phyloP scores from a whole-genome alignment of 768 basidiomycete genomes.

The Pisolithus marmoratus region DNA sequence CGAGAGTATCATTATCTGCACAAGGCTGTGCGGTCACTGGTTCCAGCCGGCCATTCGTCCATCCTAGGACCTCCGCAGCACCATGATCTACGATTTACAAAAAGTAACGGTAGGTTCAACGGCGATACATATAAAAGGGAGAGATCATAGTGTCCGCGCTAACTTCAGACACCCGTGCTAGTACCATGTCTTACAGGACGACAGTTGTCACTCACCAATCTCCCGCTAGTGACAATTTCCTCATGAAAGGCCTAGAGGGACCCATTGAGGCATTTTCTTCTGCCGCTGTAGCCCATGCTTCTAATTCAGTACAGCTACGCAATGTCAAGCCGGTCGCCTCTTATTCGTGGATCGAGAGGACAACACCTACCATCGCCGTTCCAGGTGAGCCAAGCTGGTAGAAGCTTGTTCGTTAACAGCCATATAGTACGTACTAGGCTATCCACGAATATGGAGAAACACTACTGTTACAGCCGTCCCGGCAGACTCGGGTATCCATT shows the following conservation, averaged over 20 bases:
- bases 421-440: slow-evolving; percentile 36
- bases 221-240: slow-evolving; percentile 4
- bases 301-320: slow-evolving; percentile 22
- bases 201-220: too few species aligned
- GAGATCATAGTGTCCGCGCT: too few species aligned
- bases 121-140: too few species aligned
- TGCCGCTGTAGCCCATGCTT: slow-evolving; percentile 8
- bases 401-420: neutral
- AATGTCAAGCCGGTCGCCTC: slow-evolving; percentile 43
- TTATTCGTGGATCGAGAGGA: slow-evolving; percentile 46
- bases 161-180: too few species aligned
- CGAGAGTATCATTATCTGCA: too few species aligned
- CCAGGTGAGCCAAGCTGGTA: slow-evolving; percentile 33
- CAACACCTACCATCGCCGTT: slow-evolving; percentile 44
- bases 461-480: slow-evolving; percentile 47
- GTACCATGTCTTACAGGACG: too few species aligned
- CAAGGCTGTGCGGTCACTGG: too few species aligned
- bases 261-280: slow-evolving; percentile 11
- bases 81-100: too few species aligned
- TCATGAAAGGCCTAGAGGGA: slow-evolving; percentile 19
- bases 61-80: too few species aligned
- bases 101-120: too few species aligned
- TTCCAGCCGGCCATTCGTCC: too few species aligned
- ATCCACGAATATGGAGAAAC: slow-evolving; percentile 53
- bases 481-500: slow-evolving; percentile 44